These are phyloP conservation scores for Fusarium annulatum DNA, from an alignment of 2,329 filamentous ascomycete species.

Conservation along the genomic window DNA sequence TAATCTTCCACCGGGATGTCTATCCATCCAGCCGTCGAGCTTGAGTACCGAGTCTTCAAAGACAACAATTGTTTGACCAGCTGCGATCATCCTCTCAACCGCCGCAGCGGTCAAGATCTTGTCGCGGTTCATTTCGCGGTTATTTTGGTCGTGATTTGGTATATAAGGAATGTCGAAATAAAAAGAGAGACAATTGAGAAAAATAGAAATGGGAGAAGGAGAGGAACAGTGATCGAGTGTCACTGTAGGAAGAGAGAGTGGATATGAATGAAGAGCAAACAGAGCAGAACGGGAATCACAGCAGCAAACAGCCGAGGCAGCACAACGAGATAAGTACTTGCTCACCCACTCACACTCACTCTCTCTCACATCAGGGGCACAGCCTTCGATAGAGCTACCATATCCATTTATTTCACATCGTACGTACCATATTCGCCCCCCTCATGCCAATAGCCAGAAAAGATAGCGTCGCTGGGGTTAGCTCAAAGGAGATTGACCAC, in stretches of 20 bases:
- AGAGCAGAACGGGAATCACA: background rate
- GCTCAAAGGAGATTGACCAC: background rate
- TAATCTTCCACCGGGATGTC: constrained; percentile 68
- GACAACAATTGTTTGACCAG: constrained; percentile 67
- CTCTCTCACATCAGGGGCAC: background rate
- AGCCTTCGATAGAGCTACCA: background rate
- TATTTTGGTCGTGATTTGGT: background rate
- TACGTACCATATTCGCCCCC: background rate
- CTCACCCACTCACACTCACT: background rate
- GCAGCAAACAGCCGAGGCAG: constrained; percentile 2
- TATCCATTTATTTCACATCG: background rate
- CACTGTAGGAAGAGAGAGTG: background rate
- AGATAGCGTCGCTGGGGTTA: background rate
- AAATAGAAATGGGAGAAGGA: background rate
- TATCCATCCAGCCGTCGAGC: constrained; percentile 68
- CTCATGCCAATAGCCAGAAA: background rate
- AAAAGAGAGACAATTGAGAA: background rate
- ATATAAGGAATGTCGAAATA: constrained; percentile 1
- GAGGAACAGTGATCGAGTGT: background rate
- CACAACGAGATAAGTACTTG: constrained; percentile 15
- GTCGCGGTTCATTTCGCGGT: constrained; percentile 52
- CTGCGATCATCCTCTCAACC: constrained; percentile 64
- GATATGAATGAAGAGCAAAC: constrained; percentile 10
- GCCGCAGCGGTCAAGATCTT: constrained; percentile 56
- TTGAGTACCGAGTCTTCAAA: constrained; percentile 65